Evolutionary conservation across 2,329 filamentous ascomycete genomes (phyloP).

Genomic region (Arthrobotrys entomopaga): DNA sequence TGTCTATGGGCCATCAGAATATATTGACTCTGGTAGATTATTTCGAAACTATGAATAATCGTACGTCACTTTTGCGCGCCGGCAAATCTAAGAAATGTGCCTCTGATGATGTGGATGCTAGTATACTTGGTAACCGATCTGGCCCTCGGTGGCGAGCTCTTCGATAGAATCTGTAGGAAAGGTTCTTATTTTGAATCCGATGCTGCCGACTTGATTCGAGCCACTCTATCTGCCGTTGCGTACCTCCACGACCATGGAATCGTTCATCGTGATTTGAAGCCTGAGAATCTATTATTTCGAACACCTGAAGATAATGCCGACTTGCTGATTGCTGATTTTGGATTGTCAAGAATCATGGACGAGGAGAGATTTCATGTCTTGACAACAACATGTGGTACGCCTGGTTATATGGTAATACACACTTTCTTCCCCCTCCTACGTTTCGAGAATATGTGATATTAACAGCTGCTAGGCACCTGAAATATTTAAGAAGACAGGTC

Average conservation of each 20-base stretch:
- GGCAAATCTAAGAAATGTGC: not conserved
- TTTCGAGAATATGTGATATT: not conserved
- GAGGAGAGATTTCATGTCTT: slow-evolving; percentile 98
- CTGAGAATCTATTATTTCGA: slow-evolving; percentile 94
- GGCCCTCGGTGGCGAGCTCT: slow-evolving; percentile 93
- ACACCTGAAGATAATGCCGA: slow-evolving; percentile 98
- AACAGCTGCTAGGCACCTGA: slow-evolving; percentile 73
- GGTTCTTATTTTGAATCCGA: slow-evolving; percentile 98
- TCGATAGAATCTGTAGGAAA: slow-evolving; percentile 98
- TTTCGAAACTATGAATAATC: slow-evolving; percentile 99
- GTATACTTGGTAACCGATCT: slow-evolving; percentile 97
- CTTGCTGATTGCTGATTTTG: slow-evolving; percentile 95
- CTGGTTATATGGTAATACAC: slow-evolving; percentile 80
- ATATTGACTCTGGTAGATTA: slow-evolving; percentile 98
- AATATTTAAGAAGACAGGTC: slow-evolving; percentile 98
- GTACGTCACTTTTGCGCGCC: slow-evolving; percentile 63
- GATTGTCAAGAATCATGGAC: slow-evolving; percentile 96
- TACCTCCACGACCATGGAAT: slow-evolving; percentile 99
- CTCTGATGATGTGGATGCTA: slow-evolving; percentile 56
- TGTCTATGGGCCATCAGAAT: slow-evolving; percentile 99
- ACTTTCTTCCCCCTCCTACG: too few species aligned
- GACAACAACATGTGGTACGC: slow-evolving; percentile 96
- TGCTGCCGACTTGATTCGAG: slow-evolving; percentile 91
- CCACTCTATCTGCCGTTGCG: slow-evolving; percentile 94
- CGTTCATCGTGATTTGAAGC: slow-evolving; percentile 96